Conservation (phyloP, 2,329 filamentous ascomycete genomes). For the Claviceps sp. region DNA sequence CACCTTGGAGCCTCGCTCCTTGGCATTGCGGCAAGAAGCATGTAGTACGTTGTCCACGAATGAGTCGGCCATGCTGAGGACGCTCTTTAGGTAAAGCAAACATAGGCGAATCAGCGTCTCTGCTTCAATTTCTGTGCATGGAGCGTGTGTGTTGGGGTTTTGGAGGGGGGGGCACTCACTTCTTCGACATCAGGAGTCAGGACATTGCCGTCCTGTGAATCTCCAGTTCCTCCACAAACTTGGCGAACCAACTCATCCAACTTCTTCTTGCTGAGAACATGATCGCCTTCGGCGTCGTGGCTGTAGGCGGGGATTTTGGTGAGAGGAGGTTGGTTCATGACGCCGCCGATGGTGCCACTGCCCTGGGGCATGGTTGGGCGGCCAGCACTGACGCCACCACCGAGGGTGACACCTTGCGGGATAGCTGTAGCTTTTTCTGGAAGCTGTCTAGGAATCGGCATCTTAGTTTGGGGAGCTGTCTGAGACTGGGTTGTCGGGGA, state of each 20-base stretch:
- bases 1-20: constrained; percentile 79
- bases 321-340: constrained; percentile 79
- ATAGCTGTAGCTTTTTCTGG: constrained; percentile 52
- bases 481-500: constrained; percentile 28
- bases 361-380: constrained; percentile 79
- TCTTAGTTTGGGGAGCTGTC: constrained; percentile 41
- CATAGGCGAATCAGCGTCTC: constrained; percentile 7
- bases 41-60: constrained; percentile 89
- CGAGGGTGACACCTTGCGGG: constrained; percentile 60
- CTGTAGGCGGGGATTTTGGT: constrained; percentile 70
- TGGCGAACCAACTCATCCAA: constrained; percentile 89
- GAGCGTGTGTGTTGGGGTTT: background rate
- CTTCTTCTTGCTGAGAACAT: constrained; percentile 95
- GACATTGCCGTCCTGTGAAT: constrained; percentile 60
- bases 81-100: constrained; percentile 46
- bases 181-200: constrained; percentile 92
- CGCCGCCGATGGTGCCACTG: constrained; percentile 61
- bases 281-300: constrained; percentile 81
- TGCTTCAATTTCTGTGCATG: background rate
- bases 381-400: constrained; percentile 44
- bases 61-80: constrained; percentile 80
- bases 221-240: constrained; percentile 68
- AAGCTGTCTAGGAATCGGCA: constrained; percentile 73
- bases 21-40: constrained; percentile 78
- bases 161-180: constrained; percentile 35